A percentile compares a stretch with the other conserved stretches of the same genome.
Conservation (phyloP, 768 basidiomycete species). For the Naganishia antarctica region DNA sequence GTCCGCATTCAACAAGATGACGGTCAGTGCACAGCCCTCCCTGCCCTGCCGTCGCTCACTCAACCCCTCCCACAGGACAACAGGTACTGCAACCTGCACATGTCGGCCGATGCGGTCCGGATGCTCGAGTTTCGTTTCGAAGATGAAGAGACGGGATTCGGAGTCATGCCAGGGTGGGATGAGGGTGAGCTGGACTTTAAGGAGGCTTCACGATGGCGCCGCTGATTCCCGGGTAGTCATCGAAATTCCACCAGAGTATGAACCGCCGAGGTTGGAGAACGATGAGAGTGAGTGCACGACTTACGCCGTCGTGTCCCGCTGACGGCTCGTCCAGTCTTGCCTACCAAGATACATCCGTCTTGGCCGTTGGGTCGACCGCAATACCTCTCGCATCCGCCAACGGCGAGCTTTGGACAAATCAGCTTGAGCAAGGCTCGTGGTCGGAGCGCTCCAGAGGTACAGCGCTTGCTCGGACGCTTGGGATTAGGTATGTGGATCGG, state of each 20-base stretch:
- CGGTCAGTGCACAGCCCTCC: not conserved
- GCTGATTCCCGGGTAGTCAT: constrained; percentile 21
- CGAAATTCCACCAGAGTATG: constrained; percentile 25
- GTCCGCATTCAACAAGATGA: not conserved
- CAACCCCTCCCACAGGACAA: constrained; percentile 17
- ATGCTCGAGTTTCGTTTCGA: constrained; percentile 29
- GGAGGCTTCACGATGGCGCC: too few species aligned
- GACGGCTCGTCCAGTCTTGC: not conserved
- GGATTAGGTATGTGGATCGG: constrained; percentile 21
- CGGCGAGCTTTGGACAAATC: constrained; percentile 7
- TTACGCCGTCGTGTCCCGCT: not conserved
- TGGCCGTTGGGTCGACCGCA: constrained; percentile 25
- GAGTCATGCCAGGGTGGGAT: constrained; percentile 26
- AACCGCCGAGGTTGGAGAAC: constrained; percentile 23
- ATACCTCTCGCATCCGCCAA: constrained; percentile 18
- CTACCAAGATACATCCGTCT: constrained; percentile 26
- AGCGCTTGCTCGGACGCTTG: constrained; percentile 10
- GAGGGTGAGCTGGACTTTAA: constrained; percentile 19
- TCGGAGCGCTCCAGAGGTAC: constrained; percentile 17
- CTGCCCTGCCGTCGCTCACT: not conserved
- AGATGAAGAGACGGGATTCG: constrained; percentile 24
- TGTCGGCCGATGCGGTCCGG: constrained; percentile 23
- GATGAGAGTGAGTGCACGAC: constrained; percentile 23
- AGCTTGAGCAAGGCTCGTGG: constrained; percentile 13
- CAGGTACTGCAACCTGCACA: constrained; percentile 27